These are phyloP conservation scores for Botrytis fragariae DNA, from an alignment of 2,329 filamentous ascomycete genomes.

Conservation along the genomic window DNA sequence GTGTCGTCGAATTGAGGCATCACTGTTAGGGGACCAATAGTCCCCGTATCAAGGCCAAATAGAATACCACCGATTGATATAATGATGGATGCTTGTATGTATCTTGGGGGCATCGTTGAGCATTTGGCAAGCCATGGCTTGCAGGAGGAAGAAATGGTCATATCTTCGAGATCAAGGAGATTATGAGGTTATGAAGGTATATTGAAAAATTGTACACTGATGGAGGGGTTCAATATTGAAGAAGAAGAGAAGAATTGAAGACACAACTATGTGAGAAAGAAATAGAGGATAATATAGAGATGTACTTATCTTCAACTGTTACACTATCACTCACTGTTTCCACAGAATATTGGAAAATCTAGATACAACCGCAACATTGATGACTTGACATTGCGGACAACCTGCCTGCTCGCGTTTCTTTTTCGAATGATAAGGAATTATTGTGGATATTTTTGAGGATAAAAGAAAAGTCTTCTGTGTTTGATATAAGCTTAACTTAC, in stretches of 20 bases:
- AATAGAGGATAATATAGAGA: background rate
- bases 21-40: constrained; percentile 50
- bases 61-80: constrained; percentile 33
- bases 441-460: background rate
- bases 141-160: background rate
- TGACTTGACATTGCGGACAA: background rate
- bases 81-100: constrained; percentile 33
- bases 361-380: background rate
- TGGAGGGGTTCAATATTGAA: background rate
- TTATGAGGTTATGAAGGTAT: constrained; percentile 20
- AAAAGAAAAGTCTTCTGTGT: background rate
- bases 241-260: background rate
- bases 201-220: background rate
- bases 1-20: constrained; percentile 46
- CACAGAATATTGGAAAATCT: background rate
- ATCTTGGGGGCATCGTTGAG: constrained; percentile 28
- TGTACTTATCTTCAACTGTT: background rate
- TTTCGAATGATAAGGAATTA: background rate
- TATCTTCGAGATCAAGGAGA: background rate
- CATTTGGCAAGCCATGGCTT: constrained; percentile 8
- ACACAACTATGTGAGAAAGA: background rate
- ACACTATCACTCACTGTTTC: background rate
- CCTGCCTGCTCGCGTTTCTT: background rate
- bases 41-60: constrained; percentile 47
- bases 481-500: constrained; percentile 9